Conservation (phyloP, 768 basidiomycete genomes). For the Termitomyces sp. region DNA sequence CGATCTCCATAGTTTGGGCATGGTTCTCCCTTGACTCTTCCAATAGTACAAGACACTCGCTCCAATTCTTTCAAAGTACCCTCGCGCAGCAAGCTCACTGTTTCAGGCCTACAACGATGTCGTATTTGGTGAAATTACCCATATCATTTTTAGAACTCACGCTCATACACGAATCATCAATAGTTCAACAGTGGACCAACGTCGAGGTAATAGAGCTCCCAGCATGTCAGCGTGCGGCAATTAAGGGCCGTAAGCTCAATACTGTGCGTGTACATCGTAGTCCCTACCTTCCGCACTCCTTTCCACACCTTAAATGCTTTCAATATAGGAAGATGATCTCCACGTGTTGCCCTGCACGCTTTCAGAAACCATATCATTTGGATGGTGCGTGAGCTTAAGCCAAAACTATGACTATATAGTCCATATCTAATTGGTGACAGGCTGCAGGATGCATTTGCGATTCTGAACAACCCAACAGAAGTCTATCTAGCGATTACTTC, state of each 20-base stretch:
- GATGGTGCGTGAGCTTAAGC: conserved; percentile 38
- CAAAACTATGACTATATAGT: neutral
- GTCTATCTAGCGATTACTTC: conserved; percentile 68
- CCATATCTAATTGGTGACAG: conserved; percentile 23
- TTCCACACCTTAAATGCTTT: neutral
- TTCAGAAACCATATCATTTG: conserved; percentile 57
- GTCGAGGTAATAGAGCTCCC: conserved; percentile 58
- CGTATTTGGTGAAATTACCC: conserved; percentile 38
- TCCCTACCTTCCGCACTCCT: neutral
- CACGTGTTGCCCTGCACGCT: conserved; percentile 65
- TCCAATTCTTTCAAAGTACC: conserved; percentile 52
- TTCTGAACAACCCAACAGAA: conserved; percentile 38
- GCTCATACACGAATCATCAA: neutral
- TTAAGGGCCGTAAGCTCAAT: conserved; percentile 51
- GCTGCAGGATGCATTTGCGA: conserved; percentile 52
- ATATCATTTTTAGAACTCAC: neutral
- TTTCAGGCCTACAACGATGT: conserved; percentile 80
- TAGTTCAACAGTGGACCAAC: conserved; percentile 71
- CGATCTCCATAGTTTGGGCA: neutral
- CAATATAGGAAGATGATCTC: conserved; percentile 33
- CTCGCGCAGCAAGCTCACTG: conserved; percentile 49
- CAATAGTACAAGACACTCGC: conserved; percentile 42
- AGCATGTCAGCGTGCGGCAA: conserved; percentile 45
- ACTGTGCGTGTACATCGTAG: conserved; percentile 30
- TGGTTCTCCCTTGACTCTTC: neutral